Evolutionary conservation across 192 early-diverging fungal species (phyloP), one percentile per base, ranked within the genome.

Genomic region (Gryganskiella cystojenkinii): DNA sequence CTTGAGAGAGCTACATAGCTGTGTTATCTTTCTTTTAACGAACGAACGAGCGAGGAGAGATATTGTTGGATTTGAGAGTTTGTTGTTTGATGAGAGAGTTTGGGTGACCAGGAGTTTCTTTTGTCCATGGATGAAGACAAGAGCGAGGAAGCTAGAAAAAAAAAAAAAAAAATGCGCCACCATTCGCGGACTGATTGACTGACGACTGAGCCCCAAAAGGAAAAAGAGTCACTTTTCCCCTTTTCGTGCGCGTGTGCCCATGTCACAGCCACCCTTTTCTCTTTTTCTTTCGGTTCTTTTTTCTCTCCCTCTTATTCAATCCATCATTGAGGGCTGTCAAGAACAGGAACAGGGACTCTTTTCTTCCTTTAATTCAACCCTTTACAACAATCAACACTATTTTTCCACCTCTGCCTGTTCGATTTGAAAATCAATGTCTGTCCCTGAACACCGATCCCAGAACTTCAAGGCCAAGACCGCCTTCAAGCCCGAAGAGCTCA

Each of bases 401-500:
- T n/a, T n/a, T n/a, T n/a, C n/a, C n/a, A n/a, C n/a, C n/a, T n/a
- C n/a, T n/a, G n/a, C n/a, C n/a, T n/a, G n/a, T n/a, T n/a, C n/a
- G n/a, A n/a, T n/a, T n/a, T n/a, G n/a, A n/a, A n/a, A n/a, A n/a
- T n/a, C n/a, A n/a, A 40, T 40, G 37, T 40, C 37, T 40, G 37
- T 84, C 67, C 73, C 81, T 33, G 86, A 89, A 71, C 82, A 88
- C 59, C 87, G 92, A 59, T 85, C 89, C 56, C 85, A 86, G 59
- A 85, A 87, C 58, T 98, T 89, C 92, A 98, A 99, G 87, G 89
- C 92, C 81, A 90, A 93, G 72, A 91, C 91, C 60, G 81, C 85
- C 52, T 90, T 98, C 82, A 93, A 94, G 81, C 80, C 91, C 56
- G 98, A 99, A 45, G 96, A 99, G 76, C 74, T 96, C 55, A 87